Conservation (phyloP, 1,284 basidiomycete genomes). For the Apiotrichum laibachii region DNA sequence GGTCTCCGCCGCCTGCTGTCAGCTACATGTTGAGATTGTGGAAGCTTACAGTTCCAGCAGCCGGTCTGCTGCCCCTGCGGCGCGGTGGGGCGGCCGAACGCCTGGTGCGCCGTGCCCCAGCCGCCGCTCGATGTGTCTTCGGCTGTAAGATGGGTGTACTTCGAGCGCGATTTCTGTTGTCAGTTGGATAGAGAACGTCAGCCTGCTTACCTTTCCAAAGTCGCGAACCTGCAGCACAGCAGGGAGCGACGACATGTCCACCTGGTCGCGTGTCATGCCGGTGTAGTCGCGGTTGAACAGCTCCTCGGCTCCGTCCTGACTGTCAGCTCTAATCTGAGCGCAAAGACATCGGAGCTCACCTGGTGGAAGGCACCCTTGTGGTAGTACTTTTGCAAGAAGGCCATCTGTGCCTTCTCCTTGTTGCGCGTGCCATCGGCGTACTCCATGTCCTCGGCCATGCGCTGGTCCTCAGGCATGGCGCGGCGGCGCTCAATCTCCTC, state of each 20-base stretch:
- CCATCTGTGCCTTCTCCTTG: slow-evolving; percentile 62
- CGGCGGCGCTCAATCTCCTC: slow-evolving; percentile 87
- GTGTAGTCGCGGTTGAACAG: slow-evolving; percentile 86
- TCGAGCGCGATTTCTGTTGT: slow-evolving; percentile 32
- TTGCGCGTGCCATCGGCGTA: slow-evolving; percentile 74
- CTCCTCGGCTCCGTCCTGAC: slow-evolving; percentile 68
- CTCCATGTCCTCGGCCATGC: slow-evolving; percentile 85
- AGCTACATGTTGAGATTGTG: background rate
- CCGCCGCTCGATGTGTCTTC: slow-evolving; percentile 86
- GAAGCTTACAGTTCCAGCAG: slow-evolving; percentile 71
- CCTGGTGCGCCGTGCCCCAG: slow-evolving; percentile 64
- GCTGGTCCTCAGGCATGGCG: slow-evolving; percentile 85
- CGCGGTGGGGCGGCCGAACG: slow-evolving; percentile 55
- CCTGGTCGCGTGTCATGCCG: slow-evolving; percentile 77
- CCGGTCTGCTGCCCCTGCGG: slow-evolving; percentile 58
- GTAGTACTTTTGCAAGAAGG: slow-evolving; percentile 97
- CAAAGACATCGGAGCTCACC: slow-evolving; percentile 43
- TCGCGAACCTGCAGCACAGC: slow-evolving; percentile 96
- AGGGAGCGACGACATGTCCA: slow-evolving; percentile 82
- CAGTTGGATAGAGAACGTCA: background rate
- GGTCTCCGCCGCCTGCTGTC: slow-evolving; percentile 65
- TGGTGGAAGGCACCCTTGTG: slow-evolving; percentile 99
- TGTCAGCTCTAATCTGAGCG: background rate
- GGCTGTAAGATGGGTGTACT: slow-evolving; percentile 92
- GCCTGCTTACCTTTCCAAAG: slow-evolving; percentile 63